Evolutionary conservation across 257 asterid genomes (phyloP), one percentile per base, ranked within the genome.

Genomic region (Hygrophila difformis): DNA sequence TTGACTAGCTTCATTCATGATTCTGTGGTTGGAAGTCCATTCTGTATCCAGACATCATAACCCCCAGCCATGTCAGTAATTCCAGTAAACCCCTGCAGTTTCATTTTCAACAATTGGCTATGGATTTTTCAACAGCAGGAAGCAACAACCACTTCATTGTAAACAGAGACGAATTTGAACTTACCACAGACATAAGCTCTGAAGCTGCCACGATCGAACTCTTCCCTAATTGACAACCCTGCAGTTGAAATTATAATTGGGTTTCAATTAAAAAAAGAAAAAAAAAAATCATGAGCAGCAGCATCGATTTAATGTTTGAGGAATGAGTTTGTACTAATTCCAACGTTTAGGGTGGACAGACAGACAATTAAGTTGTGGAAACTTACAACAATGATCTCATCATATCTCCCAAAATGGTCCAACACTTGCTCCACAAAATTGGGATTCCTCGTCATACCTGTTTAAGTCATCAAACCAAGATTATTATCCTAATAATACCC

Each of bases 61-160:
- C 95, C 95, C 16, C 95, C 95, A 6, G 95, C 86, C 52, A 80
- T 77, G 62, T 84, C 93, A 2, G 88, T 80, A 26, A 84, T 55
- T 11, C 86, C 88, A 26, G 71, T 72, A 57, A 77, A 84, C 15
- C 95, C 95, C 95, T 84, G 65, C 31, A 40, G 18, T 12, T 21
- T 12, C 46, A 45, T 12, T 2, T 55, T 2, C 7, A 12, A 1
- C 8, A 13, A 39, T 39, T 19, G 16, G 7, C 16, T 13, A 14
- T 5, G 10, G 6, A 38, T 15, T 6, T 2, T 16, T 6, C 3
- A 41, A 9, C 1, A 15, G 48, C 4, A 43, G 13, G 16, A 14
- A 14, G 18, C 45, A 16, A 3, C 16, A 16, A 19, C 10, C 12
- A 16, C 12, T 1, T n/a, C 24, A n/a, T 18, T 40, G 26, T 26